These are phyloP conservation scores for Cystofilobasidium macerans DNA, from an alignment of 768 basidiomycete genomes.

Conservation along the genomic window DNA sequence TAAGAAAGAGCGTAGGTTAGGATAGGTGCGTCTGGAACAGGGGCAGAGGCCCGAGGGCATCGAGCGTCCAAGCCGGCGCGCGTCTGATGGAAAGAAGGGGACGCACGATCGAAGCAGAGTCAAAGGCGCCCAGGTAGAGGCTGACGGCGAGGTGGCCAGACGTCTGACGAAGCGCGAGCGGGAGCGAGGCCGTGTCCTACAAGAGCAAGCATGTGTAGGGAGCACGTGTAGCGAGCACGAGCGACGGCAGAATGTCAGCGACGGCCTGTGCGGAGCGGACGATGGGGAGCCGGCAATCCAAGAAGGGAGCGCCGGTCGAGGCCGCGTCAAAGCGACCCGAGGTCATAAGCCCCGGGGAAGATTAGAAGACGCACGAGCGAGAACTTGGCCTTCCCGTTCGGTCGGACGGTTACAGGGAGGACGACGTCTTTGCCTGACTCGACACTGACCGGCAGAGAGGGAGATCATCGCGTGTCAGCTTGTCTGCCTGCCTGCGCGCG, in stretches of 20 bases:
- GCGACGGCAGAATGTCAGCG: no score
- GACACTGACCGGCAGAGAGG: constrained; percentile 5
- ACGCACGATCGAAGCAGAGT: constrained; percentile 20
- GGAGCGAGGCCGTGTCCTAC: constrained; percentile 25
- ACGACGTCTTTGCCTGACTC: constrained; percentile 21
- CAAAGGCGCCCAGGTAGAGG: constrained; percentile 18
- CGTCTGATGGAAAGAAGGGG: not conserved
- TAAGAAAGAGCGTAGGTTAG: not conserved
- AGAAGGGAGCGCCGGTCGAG: no score
- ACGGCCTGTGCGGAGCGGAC: no score
- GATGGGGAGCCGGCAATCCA: no score
- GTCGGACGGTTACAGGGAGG: constrained; percentile 18
- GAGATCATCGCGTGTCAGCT: not conserved
- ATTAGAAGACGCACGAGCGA: constrained; percentile 14
- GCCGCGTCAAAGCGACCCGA: no score
- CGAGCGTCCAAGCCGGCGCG: not conserved
- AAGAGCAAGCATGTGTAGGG: no score
- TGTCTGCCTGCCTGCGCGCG: not conserved
- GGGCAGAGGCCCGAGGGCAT: no score
- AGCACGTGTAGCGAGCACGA: no score
- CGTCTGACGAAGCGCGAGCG: constrained; percentile 5
- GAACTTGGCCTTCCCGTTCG: constrained; percentile 21
- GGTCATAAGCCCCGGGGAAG: not conserved
- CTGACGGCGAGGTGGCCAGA: constrained; percentile 19
- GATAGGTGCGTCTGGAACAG: no score